These are phyloP conservation scores for Trichoderma sp. DNA, from an alignment of 2,329 filamentous ascomycete species.

Conservation along the genomic window DNA sequence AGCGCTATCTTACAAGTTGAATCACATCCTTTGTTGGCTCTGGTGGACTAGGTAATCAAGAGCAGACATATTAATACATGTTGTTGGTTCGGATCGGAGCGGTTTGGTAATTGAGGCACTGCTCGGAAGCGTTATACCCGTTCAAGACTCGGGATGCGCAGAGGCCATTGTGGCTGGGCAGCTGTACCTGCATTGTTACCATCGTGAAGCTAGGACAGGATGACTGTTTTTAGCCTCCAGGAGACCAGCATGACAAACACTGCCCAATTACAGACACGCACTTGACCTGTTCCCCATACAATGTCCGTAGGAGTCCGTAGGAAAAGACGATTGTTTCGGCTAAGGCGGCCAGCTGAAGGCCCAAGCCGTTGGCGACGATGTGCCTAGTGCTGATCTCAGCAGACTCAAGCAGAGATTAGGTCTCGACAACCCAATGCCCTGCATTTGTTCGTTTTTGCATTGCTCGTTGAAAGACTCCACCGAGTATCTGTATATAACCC, in stretches of 20 bases:
- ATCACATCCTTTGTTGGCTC: background rate
- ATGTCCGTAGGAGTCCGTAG: background rate
- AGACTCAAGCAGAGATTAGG: constrained; percentile 1
- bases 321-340: background rate
- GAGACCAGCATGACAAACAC: constrained; percentile 2
- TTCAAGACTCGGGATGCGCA: background rate
- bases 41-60: background rate
- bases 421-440: constrained; percentile 4
- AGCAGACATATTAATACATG: background rate
- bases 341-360: constrained; percentile 15
- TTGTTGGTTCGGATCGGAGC: background rate
- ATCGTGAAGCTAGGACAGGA: background rate
- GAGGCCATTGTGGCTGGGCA: constrained; percentile 4
- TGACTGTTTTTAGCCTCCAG: constrained; percentile 8
- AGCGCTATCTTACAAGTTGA: background rate
- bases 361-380: background rate
- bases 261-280: background rate
- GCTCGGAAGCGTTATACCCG: background rate
- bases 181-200: background rate
- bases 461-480: background rate
- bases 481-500: background rate
- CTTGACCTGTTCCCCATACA: background rate
- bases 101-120: background rate
- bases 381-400: constrained; percentile 18
- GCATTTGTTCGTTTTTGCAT: background rate